phyloP scores from a whole-genome alignment of 2,329 filamentous ascomycete genomes.

The Exophiala alcalophila region DNA sequence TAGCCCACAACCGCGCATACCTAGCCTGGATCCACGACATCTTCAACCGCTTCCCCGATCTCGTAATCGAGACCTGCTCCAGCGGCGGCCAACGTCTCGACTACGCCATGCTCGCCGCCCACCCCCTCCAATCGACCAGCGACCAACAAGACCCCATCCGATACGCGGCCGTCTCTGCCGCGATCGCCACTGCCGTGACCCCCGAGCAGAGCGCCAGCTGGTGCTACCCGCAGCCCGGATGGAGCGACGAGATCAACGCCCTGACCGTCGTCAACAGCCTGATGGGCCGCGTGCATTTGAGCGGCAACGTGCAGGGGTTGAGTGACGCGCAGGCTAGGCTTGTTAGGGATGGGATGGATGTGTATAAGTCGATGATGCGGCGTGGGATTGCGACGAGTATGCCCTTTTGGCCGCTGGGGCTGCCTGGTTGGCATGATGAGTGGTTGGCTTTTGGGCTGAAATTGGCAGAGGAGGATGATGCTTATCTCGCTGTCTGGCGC shows the following conservation, averaged over 20 bases:
- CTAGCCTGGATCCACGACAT: constrained; percentile 34
- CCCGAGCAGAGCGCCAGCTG: constrained; percentile 39
- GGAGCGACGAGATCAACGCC: constrained; percentile 37
- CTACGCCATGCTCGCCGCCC: constrained; percentile 36
- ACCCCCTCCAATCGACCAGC: constrained; percentile 38
- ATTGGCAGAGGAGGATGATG: not conserved
- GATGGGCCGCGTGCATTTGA: constrained; percentile 36
- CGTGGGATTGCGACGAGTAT: constrained; percentile 23
- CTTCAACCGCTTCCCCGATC: constrained; percentile 30
- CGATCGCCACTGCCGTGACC: constrained; percentile 35
- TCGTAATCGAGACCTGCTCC: constrained; percentile 41
- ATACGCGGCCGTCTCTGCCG: constrained; percentile 36
- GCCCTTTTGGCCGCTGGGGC: constrained; percentile 38
- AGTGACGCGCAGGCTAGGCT: constrained; percentile 29
- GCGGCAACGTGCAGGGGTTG: constrained; percentile 34
- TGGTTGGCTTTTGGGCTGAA: constrained; percentile 35
- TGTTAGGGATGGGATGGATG: constrained; percentile 34
- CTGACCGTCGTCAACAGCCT: constrained; percentile 38
- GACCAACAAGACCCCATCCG: constrained; percentile 37
- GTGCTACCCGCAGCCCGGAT: constrained; percentile 38
- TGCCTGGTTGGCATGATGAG: constrained; percentile 36
- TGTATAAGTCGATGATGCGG: constrained; percentile 34
- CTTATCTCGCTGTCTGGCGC: constrained; percentile 31
- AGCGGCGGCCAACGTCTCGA: constrained; percentile 40
- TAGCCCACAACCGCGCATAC: constrained; percentile 37